phyloP scores from a whole-genome alignment of 805 yeast species.

The Nakazawaea populi region DNA sequence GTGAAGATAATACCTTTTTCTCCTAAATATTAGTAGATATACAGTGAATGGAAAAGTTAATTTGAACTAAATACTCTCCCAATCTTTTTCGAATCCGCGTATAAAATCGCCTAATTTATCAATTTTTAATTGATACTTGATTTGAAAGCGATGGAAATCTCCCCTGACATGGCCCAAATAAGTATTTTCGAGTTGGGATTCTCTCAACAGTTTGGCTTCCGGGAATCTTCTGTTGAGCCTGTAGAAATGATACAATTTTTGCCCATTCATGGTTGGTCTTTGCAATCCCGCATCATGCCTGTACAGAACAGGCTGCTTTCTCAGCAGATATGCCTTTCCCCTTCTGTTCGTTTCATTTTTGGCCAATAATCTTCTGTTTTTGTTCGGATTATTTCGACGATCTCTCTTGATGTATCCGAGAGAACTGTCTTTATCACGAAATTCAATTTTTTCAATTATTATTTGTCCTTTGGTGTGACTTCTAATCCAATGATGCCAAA shows the following conservation, averaged over 20 bases:
- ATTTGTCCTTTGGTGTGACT: not conserved
- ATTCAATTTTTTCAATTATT: not conserved
- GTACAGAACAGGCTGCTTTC: not conserved
- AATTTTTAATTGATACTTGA: conserved; percentile 1
- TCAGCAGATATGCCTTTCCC: not conserved
- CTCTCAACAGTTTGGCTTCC: not conserved
- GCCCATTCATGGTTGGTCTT: not conserved
- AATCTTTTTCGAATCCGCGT: not conserved
- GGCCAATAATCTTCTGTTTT: too few species aligned
- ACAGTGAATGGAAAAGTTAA: too few species aligned
- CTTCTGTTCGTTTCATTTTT: not conserved
- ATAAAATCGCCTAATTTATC: not conserved
- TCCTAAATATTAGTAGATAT: not conserved
- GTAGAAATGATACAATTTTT: conserved; percentile 3
- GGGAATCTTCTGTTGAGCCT: not conserved
- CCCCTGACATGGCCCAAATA: conserved; percentile 2
- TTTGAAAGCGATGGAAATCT: not conserved
- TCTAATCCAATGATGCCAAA: not conserved
- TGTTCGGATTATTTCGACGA: too few species aligned
- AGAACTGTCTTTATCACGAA: too few species aligned
- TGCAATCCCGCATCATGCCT: not conserved
- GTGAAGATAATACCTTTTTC: conserved; percentile 7
- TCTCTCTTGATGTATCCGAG: not conserved
- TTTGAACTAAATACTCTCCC: not conserved
- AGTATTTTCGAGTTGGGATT: conserved; percentile 1